Evolutionary conservation across 2,329 filamentous ascomycete genomes (phyloP).

Genomic region (Acrocalymma vagum): DNA sequence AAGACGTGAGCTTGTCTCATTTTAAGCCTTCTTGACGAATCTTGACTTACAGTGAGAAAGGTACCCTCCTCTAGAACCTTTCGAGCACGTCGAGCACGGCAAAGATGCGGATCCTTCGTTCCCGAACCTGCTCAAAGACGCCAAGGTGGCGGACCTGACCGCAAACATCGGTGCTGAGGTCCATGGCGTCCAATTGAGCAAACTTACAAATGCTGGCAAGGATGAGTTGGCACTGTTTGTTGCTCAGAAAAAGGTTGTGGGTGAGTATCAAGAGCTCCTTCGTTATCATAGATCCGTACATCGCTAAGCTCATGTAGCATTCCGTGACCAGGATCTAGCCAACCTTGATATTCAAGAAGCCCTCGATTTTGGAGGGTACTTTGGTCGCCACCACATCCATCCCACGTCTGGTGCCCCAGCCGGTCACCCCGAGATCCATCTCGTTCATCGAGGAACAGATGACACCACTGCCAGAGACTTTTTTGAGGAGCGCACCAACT

Average conservation of each 20-base stretch:
- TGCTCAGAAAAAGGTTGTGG: slow-evolving; percentile 79
- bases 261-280: slow-evolving; percentile 37
- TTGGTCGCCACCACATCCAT: slow-evolving; percentile 83
- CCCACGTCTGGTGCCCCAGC: slow-evolving; percentile 79
- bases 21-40: not conserved
- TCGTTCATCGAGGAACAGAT: slow-evolving; percentile 76
- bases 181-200: slow-evolving; percentile 74
- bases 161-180: slow-evolving; percentile 79
- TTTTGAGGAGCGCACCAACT: slow-evolving; percentile 76
- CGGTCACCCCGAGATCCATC: slow-evolving; percentile 77
- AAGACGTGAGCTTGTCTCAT: slow-evolving; percentile 49
- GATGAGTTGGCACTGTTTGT: slow-evolving; percentile 80
- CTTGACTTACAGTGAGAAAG: slow-evolving; percentile 38
- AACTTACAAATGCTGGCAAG: slow-evolving; percentile 72
- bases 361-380: slow-evolving; percentile 75
- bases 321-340: slow-evolving; percentile 74
- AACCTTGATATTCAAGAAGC: slow-evolving; percentile 74
- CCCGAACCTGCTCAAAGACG: slow-evolving; percentile 70
- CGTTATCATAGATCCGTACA: not conserved
- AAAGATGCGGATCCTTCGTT: slow-evolving; percentile 76
- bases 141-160: slow-evolving; percentile 68
- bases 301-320: slow-evolving; percentile 55
- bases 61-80: slow-evolving; percentile 72
- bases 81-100: slow-evolving; percentile 78
- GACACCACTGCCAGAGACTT: slow-evolving; percentile 69